A percentile compares a stretch with the other conserved stretches of the same genome.
phyloP scores from a whole-genome alignment of 1,284 basidiomycete genomes.

The Papiliotrema nemorosa region DNA sequence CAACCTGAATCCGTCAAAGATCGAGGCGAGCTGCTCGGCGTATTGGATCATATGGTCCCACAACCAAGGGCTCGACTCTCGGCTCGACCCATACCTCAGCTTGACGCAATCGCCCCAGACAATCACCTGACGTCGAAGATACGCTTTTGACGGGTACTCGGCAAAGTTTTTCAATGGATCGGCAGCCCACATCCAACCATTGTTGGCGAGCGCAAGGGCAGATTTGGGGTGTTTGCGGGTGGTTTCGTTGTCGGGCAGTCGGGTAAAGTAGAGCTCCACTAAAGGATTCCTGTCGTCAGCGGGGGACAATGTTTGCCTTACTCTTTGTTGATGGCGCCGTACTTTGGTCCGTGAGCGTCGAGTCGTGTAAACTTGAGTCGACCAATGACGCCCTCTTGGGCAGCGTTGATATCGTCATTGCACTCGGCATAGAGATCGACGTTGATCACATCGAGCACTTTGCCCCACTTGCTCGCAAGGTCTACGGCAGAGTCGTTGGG shows the following conservation, averaged over 20 bases:
- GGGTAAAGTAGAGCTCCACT: constrained; percentile 86
- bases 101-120: constrained; percentile 98
- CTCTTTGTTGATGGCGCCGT: constrained; percentile 75
- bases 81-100: constrained; percentile 78
- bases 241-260: constrained; percentile 57
- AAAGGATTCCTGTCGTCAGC: constrained; percentile 62
- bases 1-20: constrained; percentile 92
- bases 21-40: constrained; percentile 69
- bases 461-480: constrained; percentile 67
- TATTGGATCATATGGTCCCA: constrained; percentile 93
- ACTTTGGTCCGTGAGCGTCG: constrained; percentile 73
- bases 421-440: constrained; percentile 80
- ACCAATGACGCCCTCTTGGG: constrained; percentile 69
- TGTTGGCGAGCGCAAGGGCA: constrained; percentile 84
- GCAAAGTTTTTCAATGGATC: constrained; percentile 95
- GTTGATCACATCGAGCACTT: constrained; percentile 78
- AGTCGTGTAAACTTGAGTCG: constrained; percentile 75
- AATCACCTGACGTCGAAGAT: constrained; percentile 92
- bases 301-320: constrained; percentile 48
- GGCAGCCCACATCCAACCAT: constrained; percentile 98
- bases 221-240: constrained; percentile 62
- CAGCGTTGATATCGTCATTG: constrained; percentile 72
- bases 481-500: constrained; percentile 52
- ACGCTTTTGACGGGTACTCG: constrained; percentile 89
- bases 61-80: constrained; percentile 84